A percentile compares a stretch with the other conserved stretches of the same genome.
phyloP scores from a whole-genome alignment of 1,284 basidiomycete species.

The Cutaneotrichosporon cutaneum region DNA sequence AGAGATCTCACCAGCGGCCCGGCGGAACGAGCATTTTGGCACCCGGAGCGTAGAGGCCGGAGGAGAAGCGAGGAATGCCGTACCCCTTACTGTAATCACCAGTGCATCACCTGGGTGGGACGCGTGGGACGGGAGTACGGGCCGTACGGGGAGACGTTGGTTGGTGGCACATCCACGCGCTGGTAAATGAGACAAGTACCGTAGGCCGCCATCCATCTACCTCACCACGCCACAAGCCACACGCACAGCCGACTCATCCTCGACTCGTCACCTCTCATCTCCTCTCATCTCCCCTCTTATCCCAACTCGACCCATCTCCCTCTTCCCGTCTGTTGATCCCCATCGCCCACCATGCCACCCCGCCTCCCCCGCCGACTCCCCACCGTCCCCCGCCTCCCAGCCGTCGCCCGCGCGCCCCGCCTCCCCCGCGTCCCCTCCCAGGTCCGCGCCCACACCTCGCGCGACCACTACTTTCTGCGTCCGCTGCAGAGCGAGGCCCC shows the following conservation, averaged over 20 bases:
- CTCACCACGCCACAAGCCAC: conserved; percentile 50
- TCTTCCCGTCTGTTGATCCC: not conserved
- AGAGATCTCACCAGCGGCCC: no score
- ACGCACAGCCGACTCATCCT: not conserved
- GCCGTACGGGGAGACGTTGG: no score
- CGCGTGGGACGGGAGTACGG: no score
- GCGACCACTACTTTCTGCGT: conserved; percentile 26
- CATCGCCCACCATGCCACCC: conserved; percentile 1
- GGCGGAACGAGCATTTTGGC: no score
- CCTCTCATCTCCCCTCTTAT: not conserved
- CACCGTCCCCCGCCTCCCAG: not conserved
- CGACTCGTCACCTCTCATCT: not conserved
- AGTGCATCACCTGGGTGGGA: no score
- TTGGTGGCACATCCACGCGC: no score
- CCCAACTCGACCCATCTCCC: not conserved
- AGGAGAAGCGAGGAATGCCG: conserved; percentile 7
- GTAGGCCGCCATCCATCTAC: no score
- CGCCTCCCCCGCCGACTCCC: not conserved
- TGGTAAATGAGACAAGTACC: no score
- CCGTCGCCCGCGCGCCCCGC: not conserved
- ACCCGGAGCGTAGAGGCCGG: not conserved
- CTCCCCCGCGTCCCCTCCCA: not conserved
- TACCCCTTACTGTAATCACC: not conserved
- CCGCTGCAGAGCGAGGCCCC: conserved; percentile 16
- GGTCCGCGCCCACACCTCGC: conserved; percentile 16